phyloP scores from a whole-genome alignment of 805 yeast genomes.

The Pichia cabralensis region DNA sequence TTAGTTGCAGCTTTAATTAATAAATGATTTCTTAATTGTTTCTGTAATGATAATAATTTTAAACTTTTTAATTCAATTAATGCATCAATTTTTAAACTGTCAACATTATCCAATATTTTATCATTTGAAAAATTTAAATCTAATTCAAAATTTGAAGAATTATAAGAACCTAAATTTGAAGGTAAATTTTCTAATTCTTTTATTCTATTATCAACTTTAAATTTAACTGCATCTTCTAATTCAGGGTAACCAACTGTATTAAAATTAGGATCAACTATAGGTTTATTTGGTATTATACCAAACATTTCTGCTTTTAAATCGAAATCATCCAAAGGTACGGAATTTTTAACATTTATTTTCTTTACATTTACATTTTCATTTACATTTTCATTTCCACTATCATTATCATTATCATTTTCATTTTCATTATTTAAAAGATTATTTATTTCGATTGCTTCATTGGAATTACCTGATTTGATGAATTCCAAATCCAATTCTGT shows the following conservation, averaged over 20 bases:
- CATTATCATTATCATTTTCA: slow-evolving; percentile 1
- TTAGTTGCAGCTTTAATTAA: slow-evolving; percentile 26
- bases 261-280: slow-evolving; percentile 24
- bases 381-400: neutral
- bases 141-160: slow-evolving; percentile 21
- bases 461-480: slow-evolving; percentile 13
- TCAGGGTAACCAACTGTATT: slow-evolving; percentile 40
- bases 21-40: slow-evolving; percentile 53
- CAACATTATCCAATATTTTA: slow-evolving; percentile 36
- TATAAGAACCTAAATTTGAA: slow-evolving; percentile 57
- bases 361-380: too few species aligned
- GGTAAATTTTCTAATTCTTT: slow-evolving; percentile 57
- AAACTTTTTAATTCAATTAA: slow-evolving; percentile 62
- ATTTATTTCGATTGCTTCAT: neutral
- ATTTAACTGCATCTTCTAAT: slow-evolving; percentile 43
- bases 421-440: neutral
- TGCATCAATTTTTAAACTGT: slow-evolving; percentile 53
- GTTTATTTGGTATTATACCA: slow-evolving; percentile 28
- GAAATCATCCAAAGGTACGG: slow-evolving; percentile 22
- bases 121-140: slow-evolving; percentile 32
- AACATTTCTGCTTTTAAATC: slow-evolving; percentile 30
- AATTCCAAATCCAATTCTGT: slow-evolving; percentile 34
- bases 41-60: slow-evolving; percentile 58
- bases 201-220: slow-evolving; percentile 48
- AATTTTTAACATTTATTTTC: neutral